Base-by-base conservation (phyloP, 192 early-diverging fungal genomes). In the Polychytrium aggregatum region DNA sequence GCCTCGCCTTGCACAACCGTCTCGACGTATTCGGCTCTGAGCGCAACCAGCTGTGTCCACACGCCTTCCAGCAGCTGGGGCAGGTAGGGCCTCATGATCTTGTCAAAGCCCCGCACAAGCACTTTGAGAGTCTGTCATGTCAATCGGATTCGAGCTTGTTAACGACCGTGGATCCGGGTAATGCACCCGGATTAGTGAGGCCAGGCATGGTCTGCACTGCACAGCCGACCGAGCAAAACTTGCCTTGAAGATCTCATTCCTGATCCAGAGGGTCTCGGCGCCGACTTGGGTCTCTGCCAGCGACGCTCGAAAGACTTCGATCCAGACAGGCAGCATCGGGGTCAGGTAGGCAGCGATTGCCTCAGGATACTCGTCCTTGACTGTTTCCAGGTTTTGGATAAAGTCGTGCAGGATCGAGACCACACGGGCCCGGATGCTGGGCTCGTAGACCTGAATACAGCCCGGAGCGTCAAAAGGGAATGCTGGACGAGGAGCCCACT, bases 371-470 rank as follows among this genome's bases (percentile, higher is more conserved):
- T 83, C 83, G 27, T 77, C 78, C 29, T 88, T 79, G 41, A 94
- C 78, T 42, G 78, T 85, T 48, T 78, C 74, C 25, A 93, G 56
- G 65, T 88, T 90, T 49, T 91, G 85, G 8, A 92, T 66, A 46
- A 86, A 88, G 44, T 86, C 84, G 30, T 75, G 71, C 59, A 93
- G 88, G 35, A 97, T 85, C 18, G 74, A 62, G 9, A 89, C 79
- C 0, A 87, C 83, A 38, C 87, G 70, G 6, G 77, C 80, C 20
- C 91, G 49, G 56, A 61, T 46, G 31, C 60, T 48, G 3, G 57
- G 47, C 26, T 41, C 27, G 41, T 51, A 56, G n/a, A n/a, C n/a
- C n/a, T n/a, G n/a, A n/a, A n/a, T n/a, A n/a, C n/a, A n/a, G n/a
- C n/a, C n/a, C 46, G n/a, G n/a, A n/a, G n/a, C n/a, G n/a, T n/a